Percentiles rank a stretch among this genome's conserved stretches.
These are phyloP conservation scores for Candida labiduridarum DNA, from an alignment of 1,139 yeast genomes.

Conservation along the genomic window DNA sequence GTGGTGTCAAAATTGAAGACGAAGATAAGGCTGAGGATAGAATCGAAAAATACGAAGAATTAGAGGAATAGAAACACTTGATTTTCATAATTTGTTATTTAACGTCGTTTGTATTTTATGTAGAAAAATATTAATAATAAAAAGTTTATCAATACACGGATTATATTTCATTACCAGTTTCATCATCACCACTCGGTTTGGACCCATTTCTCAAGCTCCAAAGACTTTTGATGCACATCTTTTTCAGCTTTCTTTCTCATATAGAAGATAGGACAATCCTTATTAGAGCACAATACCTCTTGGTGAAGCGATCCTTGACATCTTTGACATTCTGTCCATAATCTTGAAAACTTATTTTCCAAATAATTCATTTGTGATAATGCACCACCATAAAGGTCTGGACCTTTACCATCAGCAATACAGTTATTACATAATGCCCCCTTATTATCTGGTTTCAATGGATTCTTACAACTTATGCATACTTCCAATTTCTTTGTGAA, in stretches of 20 bases:
- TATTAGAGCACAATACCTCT: conserved; percentile 92
- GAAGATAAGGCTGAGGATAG: conserved; percentile 66
- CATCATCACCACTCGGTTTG: conserved; percentile 52
- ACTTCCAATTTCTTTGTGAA: conserved; percentile 89
- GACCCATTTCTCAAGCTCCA: conserved; percentile 75
- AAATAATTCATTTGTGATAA: conserved; percentile 77
- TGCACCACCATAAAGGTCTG: conserved; percentile 77
- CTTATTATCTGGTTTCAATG: conserved; percentile 63
- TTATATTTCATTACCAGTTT: background rate
- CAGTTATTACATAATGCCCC: conserved; percentile 88
- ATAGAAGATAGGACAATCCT: conserved; percentile 96
- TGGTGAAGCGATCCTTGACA: conserved; percentile 96
- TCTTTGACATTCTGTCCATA: conserved; percentile 98
- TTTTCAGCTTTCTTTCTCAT: conserved; percentile 96
- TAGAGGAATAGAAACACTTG: conserved; percentile 26
- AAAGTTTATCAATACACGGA: background rate
- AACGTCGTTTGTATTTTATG: conserved; percentile 1
- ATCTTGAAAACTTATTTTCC: conserved; percentile 79
- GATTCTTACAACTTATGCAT: conserved; percentile 87
- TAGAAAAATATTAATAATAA: background rate
- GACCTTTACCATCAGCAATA: conserved; percentile 70
- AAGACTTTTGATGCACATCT: conserved; percentile 70
- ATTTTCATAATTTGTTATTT: background rate
- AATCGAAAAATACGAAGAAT: conserved; percentile 49
- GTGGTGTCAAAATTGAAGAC: conserved; percentile 68